Evolutionary conservation across 129 eudicot species (phyloP), one percentile per base, ranked within the genome.

Genomic region (Pulicaria dysenterica): DNA sequence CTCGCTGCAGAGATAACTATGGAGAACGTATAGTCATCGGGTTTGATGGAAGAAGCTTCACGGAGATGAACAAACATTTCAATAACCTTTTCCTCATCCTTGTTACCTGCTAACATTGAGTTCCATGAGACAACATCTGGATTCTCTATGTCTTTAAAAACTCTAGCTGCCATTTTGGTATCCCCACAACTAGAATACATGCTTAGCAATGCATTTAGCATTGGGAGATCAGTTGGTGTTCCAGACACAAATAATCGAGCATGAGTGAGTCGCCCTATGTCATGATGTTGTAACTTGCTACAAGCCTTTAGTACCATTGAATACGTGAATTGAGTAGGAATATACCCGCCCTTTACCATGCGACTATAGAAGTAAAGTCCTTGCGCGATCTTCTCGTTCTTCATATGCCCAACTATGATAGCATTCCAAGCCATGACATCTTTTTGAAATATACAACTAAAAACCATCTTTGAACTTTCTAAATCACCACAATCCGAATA

Each of bases 121-220:
- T 92, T 92, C 92, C 95, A 93, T 6, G 98, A 93, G 47, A 93
- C 86, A 70, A 86, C 81, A 87, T 93, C 95, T 0, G 92, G 96
- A 16, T 76, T 70, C 74, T 79, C 53, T 42, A 93, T 87, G 48
- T 78, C 74, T 38, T 49, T 60, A 54, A 89, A 93, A 49, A 85
- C 84, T 7, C 41, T 61, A 5, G 41, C 74, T 0, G 92, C 92
- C 10, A 82, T 60, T 37, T 58, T 16, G 2, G 77, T 71, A 24
- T 87, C 90, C n/a, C 90, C 79, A 37, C 95, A 89, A 73, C 79
- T 82, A 42, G 83, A 86, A 77, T 93, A 85, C 95, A 93, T 85
- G 75, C 82, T 86, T 15, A 91, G 72, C 48, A 88, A 80, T 3
- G 90, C 81, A 64, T 91, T 91, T 37, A 73, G 81, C 79, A 87